Base-by-base conservation (phyloP, 495 filamentous ascomycete species). In the Daldinia childiae region DNA sequence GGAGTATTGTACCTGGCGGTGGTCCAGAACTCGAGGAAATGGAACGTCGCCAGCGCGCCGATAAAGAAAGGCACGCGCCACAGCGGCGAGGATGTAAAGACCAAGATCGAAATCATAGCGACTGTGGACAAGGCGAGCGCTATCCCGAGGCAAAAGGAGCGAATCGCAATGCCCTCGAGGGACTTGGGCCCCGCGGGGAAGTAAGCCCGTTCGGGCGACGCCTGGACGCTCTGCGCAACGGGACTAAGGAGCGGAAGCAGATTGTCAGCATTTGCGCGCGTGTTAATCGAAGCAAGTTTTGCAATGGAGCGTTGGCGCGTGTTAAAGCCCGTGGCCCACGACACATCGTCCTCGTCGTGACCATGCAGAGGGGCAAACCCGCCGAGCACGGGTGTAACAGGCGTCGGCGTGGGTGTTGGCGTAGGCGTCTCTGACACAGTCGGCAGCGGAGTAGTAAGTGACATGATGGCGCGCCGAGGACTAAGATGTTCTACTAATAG, bases 21-120 rank as follows among this genome's bases (percentile, higher is more conserved):
- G 55, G 88, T 90, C 83, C 87, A 95, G 85, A 92, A 99, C 81
- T 99, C 95, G 79, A 99, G 90, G 82, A 97, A 97, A 81, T 99
- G 95, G 86, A 98, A 98, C 61, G 91, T 76, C 15, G 90, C 88
- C 62, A 99, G 89, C 27, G 88, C 79, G 52, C 85, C 80, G 75
- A 94, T 71, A 82, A 99, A 97, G 84, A 93, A 90, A 17, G 93
- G 89, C 1, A 91, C 77, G 66, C 95, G 92, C 94, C 94, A 98
- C 68, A 94, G 85, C 0, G 87, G 83, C 29, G 79, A 75, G 29
- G 77, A 51, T 30, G 74, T 76, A 72, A 64, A 77, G 66, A 77
- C 55, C 68, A 84, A 68, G 75, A 83, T 74, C 76, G 71, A 52
- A 41, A 80, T 50, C 15, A 87, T 84, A 4, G 83, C 34, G 21